These are phyloP conservation scores for Fusarium chuoi DNA, from an alignment of 2,329 filamentous ascomycete genomes.

Conservation along the genomic window DNA sequence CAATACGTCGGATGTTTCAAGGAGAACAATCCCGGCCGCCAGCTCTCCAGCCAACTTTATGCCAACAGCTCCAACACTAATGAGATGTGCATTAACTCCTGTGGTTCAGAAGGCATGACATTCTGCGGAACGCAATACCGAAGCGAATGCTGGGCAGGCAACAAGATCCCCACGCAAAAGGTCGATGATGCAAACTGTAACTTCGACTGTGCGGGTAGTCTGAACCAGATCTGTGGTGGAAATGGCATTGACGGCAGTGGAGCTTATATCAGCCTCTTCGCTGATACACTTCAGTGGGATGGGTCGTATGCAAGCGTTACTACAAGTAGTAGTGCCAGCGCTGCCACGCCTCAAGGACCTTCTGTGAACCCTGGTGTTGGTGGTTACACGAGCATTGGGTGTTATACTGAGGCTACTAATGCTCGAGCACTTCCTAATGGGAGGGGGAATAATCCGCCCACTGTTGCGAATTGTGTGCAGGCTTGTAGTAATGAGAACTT, in stretches of 20 bases:
- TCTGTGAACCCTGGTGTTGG: slow-evolving; percentile 52
- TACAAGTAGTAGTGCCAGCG: background rate
- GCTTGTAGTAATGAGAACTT: slow-evolving; percentile 47
- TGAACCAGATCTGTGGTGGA: slow-evolving; percentile 64
- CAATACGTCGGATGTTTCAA: slow-evolving; percentile 65
- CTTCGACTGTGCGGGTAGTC: slow-evolving; percentile 60
- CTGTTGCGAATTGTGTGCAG: slow-evolving; percentile 48
- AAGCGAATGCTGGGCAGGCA: slow-evolving; percentile 66
- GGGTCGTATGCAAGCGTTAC: slow-evolving; percentile 14
- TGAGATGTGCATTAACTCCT: slow-evolving; percentile 57
- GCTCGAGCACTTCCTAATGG: slow-evolving; percentile 48
- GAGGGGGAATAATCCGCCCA: slow-evolving; percentile 38
- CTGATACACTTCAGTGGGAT: slow-evolving; percentile 46
- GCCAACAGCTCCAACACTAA: slow-evolving; percentile 55
- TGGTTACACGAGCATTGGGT: slow-evolving; percentile 52
- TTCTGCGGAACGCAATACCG: slow-evolving; percentile 63
- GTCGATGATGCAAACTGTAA: slow-evolving; percentile 61
- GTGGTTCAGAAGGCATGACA: slow-evolving; percentile 47
- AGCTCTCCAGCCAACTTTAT: slow-evolving; percentile 57
- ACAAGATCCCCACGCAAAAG: slow-evolving; percentile 55
- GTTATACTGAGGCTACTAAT: slow-evolving; percentile 50
- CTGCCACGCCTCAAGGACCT: slow-evolving; percentile 16
- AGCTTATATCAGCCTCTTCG: slow-evolving; percentile 61
- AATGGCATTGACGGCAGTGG: slow-evolving; percentile 53
- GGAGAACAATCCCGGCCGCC: slow-evolving; percentile 65